Conservation (phyloP, 1,139 yeast species). For the Chernovozyma aurita region DNA sequence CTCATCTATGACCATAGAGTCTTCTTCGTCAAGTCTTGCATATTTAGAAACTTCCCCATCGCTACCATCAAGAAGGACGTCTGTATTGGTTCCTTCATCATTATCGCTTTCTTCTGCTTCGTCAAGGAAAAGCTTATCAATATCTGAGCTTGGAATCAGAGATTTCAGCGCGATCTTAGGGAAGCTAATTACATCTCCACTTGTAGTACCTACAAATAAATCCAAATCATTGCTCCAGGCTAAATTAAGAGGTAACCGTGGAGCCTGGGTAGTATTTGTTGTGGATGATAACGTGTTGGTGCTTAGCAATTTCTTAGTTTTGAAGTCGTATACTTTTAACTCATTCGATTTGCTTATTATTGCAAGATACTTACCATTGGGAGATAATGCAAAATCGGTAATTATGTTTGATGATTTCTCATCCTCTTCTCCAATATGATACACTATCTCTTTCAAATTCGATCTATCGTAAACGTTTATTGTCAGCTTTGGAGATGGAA, state of each 20-base stretch:
- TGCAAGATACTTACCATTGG: conserved; percentile 57
- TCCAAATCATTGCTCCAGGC: conserved; percentile 21
- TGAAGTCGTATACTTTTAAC: not conserved
- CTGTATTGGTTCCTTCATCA: conserved; percentile 14
- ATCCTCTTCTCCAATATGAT: conserved; percentile 14
- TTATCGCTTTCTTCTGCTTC: conserved; percentile 26
- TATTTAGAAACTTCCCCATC: conserved; percentile 7
- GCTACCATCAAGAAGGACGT: conserved; percentile 14
- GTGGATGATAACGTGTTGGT: not conserved
- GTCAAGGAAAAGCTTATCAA: conserved; percentile 21
- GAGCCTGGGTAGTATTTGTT: not conserved
- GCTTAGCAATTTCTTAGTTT: not conserved
- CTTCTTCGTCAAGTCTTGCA: conserved; percentile 22
- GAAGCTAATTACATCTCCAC: conserved; percentile 45
- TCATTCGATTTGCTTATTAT: conserved; percentile 31
- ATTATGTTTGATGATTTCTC: conserved; percentile 31
- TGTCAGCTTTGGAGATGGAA: conserved; percentile 21
- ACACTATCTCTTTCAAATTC: conserved; percentile 8
- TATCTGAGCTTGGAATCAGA: conserved; percentile 3
- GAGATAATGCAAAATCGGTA: conserved; percentile 55
- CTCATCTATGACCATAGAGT: conserved; percentile 35
- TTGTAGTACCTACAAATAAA: conserved; percentile 48
- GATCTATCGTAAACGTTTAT: conserved; percentile 36
- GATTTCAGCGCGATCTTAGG: conserved; percentile 24
- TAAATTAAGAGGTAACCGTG: conserved; percentile 12